Conservation (phyloP, 176 grass and related monocot genomes). For the Oropetium thomaeum region DNA sequence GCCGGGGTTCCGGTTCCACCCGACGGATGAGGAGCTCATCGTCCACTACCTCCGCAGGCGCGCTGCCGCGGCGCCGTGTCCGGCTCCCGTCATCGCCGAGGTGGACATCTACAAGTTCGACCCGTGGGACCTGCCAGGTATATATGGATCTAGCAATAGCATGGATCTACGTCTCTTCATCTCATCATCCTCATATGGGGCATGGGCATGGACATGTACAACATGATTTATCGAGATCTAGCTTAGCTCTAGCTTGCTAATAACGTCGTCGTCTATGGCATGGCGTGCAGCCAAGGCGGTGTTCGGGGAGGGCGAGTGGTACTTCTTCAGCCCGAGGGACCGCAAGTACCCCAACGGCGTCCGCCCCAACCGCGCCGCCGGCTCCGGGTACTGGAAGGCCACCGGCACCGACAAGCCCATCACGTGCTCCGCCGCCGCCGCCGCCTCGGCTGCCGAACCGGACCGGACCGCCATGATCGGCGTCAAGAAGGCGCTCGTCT, state of each 20-base stretch:
- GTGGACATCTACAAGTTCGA: conserved; percentile 61
- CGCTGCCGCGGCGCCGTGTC: conserved; percentile 27
- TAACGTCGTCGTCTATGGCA: neutral
- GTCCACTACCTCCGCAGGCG: conserved; percentile 50
- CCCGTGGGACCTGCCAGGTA: conserved; percentile 50
- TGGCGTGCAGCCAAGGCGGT: conserved; percentile 18
- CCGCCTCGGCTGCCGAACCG: no score
- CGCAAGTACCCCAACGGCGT: conserved; percentile 60
- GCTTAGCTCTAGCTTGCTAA: no score
- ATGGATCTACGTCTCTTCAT: neutral
- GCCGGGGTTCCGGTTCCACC: conserved; percentile 55
- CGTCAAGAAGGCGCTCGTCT: conserved; percentile 55
- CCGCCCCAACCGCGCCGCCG: conserved; percentile 52
- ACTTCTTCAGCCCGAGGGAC: conserved; percentile 59
- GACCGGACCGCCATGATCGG: conserved; percentile 23
- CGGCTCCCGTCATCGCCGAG: conserved; percentile 42
- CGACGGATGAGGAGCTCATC: conserved; percentile 57
- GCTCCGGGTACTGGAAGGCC: conserved; percentile 35
- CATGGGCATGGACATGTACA: neutral
- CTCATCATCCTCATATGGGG: neutral
- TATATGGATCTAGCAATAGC: no score
- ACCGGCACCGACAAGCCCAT: conserved; percentile 45
- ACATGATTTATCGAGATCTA: no score
- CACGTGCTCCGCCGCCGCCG: neutral
- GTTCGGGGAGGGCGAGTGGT: conserved; percentile 46